phyloP scores from a whole-genome alignment of 1,139 yeast species.

The Saccharomyces hybrid region DNA sequence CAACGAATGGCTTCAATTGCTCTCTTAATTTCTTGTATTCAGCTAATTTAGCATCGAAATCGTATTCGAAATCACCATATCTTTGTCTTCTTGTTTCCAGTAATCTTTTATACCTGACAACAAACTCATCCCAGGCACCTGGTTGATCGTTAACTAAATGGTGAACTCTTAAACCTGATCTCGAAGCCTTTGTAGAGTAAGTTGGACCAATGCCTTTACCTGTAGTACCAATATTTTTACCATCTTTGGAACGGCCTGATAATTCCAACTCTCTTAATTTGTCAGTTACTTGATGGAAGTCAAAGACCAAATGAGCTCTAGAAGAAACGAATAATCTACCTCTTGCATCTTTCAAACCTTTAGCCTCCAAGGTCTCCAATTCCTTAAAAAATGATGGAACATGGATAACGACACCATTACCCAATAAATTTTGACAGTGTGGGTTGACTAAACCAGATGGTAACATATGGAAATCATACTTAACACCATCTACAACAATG shows the following conservation, averaged over 20 bases:
- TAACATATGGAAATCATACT: conserved; percentile 96
- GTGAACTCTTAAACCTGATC: conserved; percentile 95
- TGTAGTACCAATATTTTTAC: conserved; percentile 94
- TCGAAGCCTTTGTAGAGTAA: conserved; percentile 90
- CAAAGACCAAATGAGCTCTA: conserved; percentile 93
- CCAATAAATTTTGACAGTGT: conserved; percentile 79
- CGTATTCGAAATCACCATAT: conserved; percentile 89
- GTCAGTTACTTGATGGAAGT: conserved; percentile 95
- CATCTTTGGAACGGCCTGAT: conserved; percentile 48
- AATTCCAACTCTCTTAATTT: conserved; percentile 91
- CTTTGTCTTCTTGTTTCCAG: conserved; percentile 76
- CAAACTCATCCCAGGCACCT: conserved; percentile 90
- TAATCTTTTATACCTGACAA: conserved; percentile 65
- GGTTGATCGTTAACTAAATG: conserved; percentile 86
- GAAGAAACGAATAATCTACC: conserved; percentile 81
- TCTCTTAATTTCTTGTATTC: conserved; percentile 71
- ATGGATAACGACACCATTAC: conserved; percentile 95
- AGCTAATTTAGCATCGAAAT: conserved; percentile 69
- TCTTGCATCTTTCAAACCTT: conserved; percentile 65
- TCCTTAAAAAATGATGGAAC: conserved; percentile 89
- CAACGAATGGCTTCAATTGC: conserved; percentile 77
- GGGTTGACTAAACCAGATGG: conserved; percentile 96
- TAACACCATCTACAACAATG: conserved; percentile 78
- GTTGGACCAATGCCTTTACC: conserved; percentile 99
- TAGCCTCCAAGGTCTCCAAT: conserved; percentile 67